These are phyloP conservation scores for Pseudocercospora macadamiae DNA, from an alignment of 2,329 filamentous ascomycete species.

Conservation along the genomic window DNA sequence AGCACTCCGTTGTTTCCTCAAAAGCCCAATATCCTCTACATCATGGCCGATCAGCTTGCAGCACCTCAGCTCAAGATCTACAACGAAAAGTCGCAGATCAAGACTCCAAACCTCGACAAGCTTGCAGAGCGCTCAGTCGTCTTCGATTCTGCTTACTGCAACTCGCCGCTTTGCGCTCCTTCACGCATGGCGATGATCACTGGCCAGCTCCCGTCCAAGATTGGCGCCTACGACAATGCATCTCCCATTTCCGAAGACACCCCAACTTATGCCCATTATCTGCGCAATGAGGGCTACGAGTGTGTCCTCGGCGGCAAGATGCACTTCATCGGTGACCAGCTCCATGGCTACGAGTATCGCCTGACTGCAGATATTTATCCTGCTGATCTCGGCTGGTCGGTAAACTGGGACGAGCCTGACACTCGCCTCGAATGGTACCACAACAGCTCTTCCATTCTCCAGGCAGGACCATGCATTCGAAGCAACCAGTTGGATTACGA, in stretches of 20 bases:
- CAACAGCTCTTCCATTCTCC: slow-evolving; percentile 90
- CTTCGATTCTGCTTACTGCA: slow-evolving; percentile 93
- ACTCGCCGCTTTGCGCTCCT: slow-evolving; percentile 87
- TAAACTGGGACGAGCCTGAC: slow-evolving; percentile 91
- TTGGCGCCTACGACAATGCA: slow-evolving; percentile 90
- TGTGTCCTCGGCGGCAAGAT: slow-evolving; percentile 93
- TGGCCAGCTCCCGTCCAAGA: slow-evolving; percentile 86
- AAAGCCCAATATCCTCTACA: slow-evolving; percentile 81
- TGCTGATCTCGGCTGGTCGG: slow-evolving; percentile 90
- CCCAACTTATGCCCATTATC: slow-evolving; percentile 90
- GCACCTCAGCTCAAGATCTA: slow-evolving; percentile 91
- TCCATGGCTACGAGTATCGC: slow-evolving; percentile 90
- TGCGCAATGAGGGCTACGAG: slow-evolving; percentile 82
- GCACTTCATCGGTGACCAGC: slow-evolving; percentile 94
- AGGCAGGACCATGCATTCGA: slow-evolving; percentile 83
- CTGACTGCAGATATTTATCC: slow-evolving; percentile 96
- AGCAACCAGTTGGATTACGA: slow-evolving; percentile 97
- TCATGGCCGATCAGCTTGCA: slow-evolving; percentile 95
- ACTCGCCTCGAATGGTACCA: slow-evolving; percentile 92
- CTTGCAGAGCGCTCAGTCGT: slow-evolving; percentile 81
- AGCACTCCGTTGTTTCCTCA: slow-evolving; percentile 42
- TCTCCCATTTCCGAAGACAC: slow-evolving; percentile 80
- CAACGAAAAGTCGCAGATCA: slow-evolving; percentile 84
- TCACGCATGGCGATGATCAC: slow-evolving; percentile 95
- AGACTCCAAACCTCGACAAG: slow-evolving; percentile 85